Evolutionary conservation across 495 filamentous ascomycete species (phyloP), one percentile per base, ranked within the genome.

Genomic region (Pyronema omphalodes): DNA sequence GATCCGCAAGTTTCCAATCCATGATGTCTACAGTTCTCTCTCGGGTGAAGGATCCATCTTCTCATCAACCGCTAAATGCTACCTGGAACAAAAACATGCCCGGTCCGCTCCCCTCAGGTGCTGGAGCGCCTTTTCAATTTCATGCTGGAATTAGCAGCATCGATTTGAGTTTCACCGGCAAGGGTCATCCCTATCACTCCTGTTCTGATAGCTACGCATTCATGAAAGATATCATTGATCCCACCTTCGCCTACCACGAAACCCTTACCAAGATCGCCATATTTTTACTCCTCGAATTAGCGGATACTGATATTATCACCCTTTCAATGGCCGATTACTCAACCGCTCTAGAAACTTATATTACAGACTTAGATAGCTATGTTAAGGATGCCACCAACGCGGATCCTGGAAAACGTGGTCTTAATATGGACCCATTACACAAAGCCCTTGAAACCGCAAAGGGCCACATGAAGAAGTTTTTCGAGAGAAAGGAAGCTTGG

Each of bases 101-200:
- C 5, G 78, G 78, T 0, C 71, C 94, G 1, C 86, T 85, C 46
- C 78, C 79, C 9, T 84, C 79, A n/a, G 84, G 86, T 60, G 91
- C 95, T 64, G 91, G 86, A 60, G 82, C 89, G 33, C 78, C 88
- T 36, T 98, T 94, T 67, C 89, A 94, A 66, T 79, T 89, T 59
- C 83, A 95, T 19, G 88, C 86, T n/a, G 91, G 91, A 41, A 86
- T 81, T 4, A 88, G 85, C 6, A 88, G 84, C 14, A 72, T 96
- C 51, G 91, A 96, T 66, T 77, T 98, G 58, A 75, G 78, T 37
- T 98, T 98, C 59, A 64, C 68, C 39, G 86, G 83, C 14, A 69
- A 73, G 14, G 63, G 73, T 17, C 88, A 73, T 65, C 87, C 89
- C 2, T 80, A 82, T 52, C 80, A 87, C 67, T 87, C 82, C 56